Evolutionary conservation across 1,284 basidiomycete species (phyloP), one percentile per base, ranked within the genome.

Genomic region (Bjerkandera adusta): DNA sequence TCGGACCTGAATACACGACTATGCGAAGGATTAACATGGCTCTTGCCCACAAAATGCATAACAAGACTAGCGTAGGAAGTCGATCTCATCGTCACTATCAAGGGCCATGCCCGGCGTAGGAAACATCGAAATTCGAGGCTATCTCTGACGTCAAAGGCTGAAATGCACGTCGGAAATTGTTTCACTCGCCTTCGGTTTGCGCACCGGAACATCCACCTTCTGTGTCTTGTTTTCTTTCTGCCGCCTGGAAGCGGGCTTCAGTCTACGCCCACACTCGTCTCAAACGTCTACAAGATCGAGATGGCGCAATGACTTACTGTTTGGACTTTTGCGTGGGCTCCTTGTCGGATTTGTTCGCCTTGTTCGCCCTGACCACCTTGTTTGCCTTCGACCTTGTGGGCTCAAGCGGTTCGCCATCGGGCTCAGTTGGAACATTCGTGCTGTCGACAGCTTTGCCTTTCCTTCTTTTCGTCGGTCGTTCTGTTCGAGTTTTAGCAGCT

Each of bases 111-210:
- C 35, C 13, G 52, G 50, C 5, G 42, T 25, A 7, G 54, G 54
- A 33, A 55, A 55, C 51, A 55, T 42, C 10, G 54, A 55, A 8
- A 55, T 18, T 26, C 54, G 54, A 18, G 54, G 54, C 54, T 54
- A 11, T n/a, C 36, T 34, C 40, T 13, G 3, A 12, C 10, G 21
- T 18, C 11, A 15, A 24, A 44, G 22, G 10, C 24, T 11, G 13
- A 10, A 21, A 15, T 15, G 18, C 41, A 15, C 6, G 27, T 38
- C 35, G 13, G n/a, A 24, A 36, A n/a, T 2, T 30, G 13, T 8
- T 21, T 5, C 13, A 36, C 50, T 37, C 33, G 48, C 54, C 49
- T 44, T 53, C 1, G 54, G 51, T 41, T 41, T 49, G 13, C 41
- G 46, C 7, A 25, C 25, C 8, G n/a, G 10, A 16, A 15, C 20